These are phyloP conservation scores for Neonectria sp. DNA, from an alignment of 2,329 filamentous ascomycete genomes.

Conservation along the genomic window DNA sequence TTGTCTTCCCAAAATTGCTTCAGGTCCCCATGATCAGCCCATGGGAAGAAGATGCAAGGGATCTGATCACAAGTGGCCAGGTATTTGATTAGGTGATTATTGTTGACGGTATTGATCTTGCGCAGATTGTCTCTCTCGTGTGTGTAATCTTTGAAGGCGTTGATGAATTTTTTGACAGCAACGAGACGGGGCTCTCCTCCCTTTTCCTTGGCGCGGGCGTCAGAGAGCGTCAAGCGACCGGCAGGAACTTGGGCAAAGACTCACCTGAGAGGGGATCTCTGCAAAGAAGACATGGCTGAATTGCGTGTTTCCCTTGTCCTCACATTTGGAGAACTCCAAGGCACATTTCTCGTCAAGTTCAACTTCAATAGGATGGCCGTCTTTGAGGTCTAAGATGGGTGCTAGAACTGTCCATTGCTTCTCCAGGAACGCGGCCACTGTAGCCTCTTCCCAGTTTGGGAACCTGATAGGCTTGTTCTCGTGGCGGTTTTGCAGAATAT, in stretches of 20 bases:
- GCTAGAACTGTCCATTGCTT: conserved; percentile 15
- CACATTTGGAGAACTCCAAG: not conserved
- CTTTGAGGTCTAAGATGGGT: conserved; percentile 3
- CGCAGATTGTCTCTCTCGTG: conserved; percentile 5
- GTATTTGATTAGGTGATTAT: conserved; percentile 14
- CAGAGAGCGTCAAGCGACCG: not conserved
- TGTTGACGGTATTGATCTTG: conserved; percentile 5
- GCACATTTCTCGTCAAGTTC: conserved; percentile 15
- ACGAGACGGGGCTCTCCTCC: not conserved
- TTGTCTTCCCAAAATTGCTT: conserved; percentile 7
- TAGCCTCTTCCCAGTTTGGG: conserved; percentile 8
- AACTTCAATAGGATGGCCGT: not conserved
- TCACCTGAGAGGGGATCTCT: not conserved
- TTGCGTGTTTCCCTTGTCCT: not conserved
- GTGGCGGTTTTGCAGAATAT: not conserved
- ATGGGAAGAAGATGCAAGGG: conserved; percentile 18
- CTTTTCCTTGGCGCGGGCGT: not conserved
- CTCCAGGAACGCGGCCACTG: not conserved
- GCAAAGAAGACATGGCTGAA: conserved; percentile 17
- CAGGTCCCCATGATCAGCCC: conserved; percentile 14
- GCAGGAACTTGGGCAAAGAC: not conserved
- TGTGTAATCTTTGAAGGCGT: conserved; percentile 8
- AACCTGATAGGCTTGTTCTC: conserved; percentile 2
- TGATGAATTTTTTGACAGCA: conserved; percentile 17
- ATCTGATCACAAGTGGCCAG: conserved; percentile 13